Base-by-base conservation (phyloP, 192 early-diverging fungal species). In the Chytriomyces hyalinus region DNA sequence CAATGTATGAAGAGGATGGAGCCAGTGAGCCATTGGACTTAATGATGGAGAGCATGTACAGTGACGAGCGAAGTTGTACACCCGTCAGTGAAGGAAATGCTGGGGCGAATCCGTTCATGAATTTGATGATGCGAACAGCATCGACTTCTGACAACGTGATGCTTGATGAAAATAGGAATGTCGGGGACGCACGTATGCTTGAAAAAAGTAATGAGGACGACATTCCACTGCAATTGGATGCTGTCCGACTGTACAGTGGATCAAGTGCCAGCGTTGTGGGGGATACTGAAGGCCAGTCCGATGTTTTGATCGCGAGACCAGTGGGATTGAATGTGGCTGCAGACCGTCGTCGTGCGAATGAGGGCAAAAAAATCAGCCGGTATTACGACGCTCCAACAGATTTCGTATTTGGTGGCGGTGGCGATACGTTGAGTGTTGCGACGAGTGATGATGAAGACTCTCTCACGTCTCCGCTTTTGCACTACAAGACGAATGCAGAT, bases 351-450 rank as follows among this genome's bases (percentile, higher is more conserved):
- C 36, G 36, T 36, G 36, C 36, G 36, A 36, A 36, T 36, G 36
- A 36, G 36, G 36, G 36, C 3, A 36, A 36, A 36, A 36, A 36
- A 36, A 36, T 36, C 36, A 36, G 36, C 36, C 36, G 36, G 36
- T 73, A 73, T 26, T 73, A 44, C 15, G 71, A 73, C 46, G 71
- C 71, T 11, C 71, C 44, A n/a, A 36, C 44, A 6, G 71, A 73
- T 7, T 70, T 70, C 26, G 7, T 49, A 2, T 47, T 9, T 48
- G 48, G 67, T 46, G 57, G 57, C 57, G 57, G 57, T n/a, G 22
- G 57, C 15, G 15, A 60, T 60, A 17, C 15, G 4, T 60, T n/a
- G 22, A 22, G 22, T 60, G 57, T n/a, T 60, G 57, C 17, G 22
- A 22, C 17, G 22, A n/a, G 15, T 60, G 57, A n/a, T 22, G 57